Percentiles rank a stretch among this genome's conserved stretches.
These are phyloP conservation scores for Deakozyma indianensis DNA, from an alignment of 805 yeast genomes.

Conservation along the genomic window DNA sequence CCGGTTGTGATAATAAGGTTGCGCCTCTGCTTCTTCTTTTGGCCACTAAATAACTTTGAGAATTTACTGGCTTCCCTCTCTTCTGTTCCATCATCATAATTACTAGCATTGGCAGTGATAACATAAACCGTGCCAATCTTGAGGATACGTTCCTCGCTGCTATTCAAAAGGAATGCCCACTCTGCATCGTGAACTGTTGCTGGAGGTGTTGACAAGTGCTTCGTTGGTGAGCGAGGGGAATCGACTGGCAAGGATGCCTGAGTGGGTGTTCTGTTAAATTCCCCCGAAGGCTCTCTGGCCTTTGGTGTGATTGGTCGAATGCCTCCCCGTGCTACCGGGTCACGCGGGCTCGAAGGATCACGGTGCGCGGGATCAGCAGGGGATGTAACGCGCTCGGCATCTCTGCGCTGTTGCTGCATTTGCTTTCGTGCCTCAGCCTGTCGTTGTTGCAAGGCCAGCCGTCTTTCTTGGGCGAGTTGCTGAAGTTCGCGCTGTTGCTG, in stretches of 20 bases:
- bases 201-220: conserved; percentile 20
- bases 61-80: conserved; percentile 13
- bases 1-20: conserved; percentile 21
- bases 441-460: background rate
- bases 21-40: conserved; percentile 16
- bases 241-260: conserved; percentile 6
- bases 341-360: background rate
- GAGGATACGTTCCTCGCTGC: conserved; percentile 33
- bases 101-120: background rate
- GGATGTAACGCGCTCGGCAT: too few species aligned
- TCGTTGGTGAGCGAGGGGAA: background rate
- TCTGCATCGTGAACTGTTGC: conserved; percentile 32
- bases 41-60: conserved; percentile 16
- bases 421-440: conserved; percentile 1
- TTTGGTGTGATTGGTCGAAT: background rate
- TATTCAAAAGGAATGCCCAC: conserved; percentile 29
- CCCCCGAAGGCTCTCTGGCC: background rate
- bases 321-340: background rate
- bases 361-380: background rate
- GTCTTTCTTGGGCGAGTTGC: background rate
- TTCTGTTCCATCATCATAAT: conserved; percentile 5
- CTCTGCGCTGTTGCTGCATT: background rate
- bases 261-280: background rate
- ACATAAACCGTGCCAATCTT: conserved; percentile 28
- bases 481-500: background rate